phyloP scores from a whole-genome alignment of 2,329 filamentous ascomycete species.

The Aspergillus cejpii region DNA sequence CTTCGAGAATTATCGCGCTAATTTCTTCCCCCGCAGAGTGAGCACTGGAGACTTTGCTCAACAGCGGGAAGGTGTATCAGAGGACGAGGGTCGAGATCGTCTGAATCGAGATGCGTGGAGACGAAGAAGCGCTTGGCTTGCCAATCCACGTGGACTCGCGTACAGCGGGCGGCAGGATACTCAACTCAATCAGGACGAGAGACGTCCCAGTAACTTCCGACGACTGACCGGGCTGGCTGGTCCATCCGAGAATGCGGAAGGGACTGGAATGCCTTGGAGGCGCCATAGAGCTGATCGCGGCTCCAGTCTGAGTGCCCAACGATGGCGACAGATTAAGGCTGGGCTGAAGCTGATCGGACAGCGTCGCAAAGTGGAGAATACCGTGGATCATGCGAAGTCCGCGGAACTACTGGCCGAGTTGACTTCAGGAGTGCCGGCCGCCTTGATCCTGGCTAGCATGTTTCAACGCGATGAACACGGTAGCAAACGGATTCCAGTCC shows the following conservation, averaged over 20 bases:
- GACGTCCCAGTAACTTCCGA: slow-evolving; percentile 57
- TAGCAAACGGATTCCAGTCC: slow-evolving; percentile 86
- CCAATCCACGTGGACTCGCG: slow-evolving; percentile 40
- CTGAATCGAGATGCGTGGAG: slow-evolving; percentile 53
- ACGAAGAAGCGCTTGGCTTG: slow-evolving; percentile 55
- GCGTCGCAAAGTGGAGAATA: slow-evolving; percentile 72
- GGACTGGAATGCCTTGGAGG: slow-evolving; percentile 52
- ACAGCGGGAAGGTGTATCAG: slow-evolving; percentile 60
- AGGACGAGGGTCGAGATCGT: slow-evolving; percentile 65
- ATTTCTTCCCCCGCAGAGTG: slow-evolving; percentile 55
- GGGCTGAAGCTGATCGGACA: slow-evolving; percentile 71
- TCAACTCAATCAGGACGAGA: slow-evolving; percentile 46
- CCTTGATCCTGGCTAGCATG: slow-evolving; percentile 92
- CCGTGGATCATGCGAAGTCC: slow-evolving; percentile 89
- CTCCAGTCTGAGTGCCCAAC: slow-evolving; percentile 65
- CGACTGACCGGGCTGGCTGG: slow-evolving; percentile 59
- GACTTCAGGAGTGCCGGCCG: slow-evolving; percentile 83
- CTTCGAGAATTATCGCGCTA: slow-evolving; percentile 42
- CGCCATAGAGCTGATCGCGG: slow-evolving; percentile 55
- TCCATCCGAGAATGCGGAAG: slow-evolving; percentile 57
- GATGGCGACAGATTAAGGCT: slow-evolving; percentile 90
- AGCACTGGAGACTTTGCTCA: slow-evolving; percentile 58
- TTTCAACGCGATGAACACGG: slow-evolving; percentile 95
- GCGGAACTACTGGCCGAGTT: slow-evolving; percentile 94
- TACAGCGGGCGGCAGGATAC: slow-evolving; percentile 46